These are phyloP conservation scores for Lactifluus volemus DNA, from an alignment of 768 basidiomycete genomes.

Conservation along the genomic window DNA sequence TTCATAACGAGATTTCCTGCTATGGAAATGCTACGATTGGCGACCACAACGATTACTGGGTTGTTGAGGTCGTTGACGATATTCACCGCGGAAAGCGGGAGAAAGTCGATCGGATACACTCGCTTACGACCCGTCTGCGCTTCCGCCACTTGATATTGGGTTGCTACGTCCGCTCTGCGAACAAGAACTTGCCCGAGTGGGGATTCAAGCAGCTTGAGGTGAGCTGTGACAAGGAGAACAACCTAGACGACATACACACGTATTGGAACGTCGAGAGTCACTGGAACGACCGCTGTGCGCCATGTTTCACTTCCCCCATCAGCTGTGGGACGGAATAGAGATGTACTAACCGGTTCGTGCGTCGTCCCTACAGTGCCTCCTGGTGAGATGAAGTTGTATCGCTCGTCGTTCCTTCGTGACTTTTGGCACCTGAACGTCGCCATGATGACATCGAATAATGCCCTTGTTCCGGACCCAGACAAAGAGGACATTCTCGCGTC, in stretches of 20 bases:
- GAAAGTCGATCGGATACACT: conserved; percentile 65
- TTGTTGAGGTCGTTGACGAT: conserved; percentile 91
- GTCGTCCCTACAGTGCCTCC: conserved; percentile 40
- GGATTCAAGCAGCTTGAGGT: conserved; percentile 99
- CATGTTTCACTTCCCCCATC: neutral
- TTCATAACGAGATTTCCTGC: conserved; percentile 85
- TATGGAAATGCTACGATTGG: conserved; percentile 90
- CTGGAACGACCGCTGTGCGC: conserved; percentile 90
- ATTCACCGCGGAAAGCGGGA: conserved; percentile 51
- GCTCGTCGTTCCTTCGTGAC: conserved; percentile 88
- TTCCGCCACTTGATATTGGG: conserved; percentile 70
- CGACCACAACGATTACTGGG: conserved; percentile 85
- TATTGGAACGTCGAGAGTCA: conserved; percentile 99
- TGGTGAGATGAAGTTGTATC: conserved; percentile 76
- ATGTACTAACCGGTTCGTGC: neutral
- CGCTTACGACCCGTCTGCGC: conserved; percentile 82
- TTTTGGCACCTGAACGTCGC: conserved; percentile 99
- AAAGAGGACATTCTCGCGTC: conserved; percentile 98
- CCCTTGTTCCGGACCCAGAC: conserved; percentile 93
- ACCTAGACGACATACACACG: conserved; percentile 71
- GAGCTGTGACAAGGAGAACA: conserved; percentile 83
- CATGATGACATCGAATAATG: conserved; percentile 99
- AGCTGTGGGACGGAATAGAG: neutral
- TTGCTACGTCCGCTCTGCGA: conserved; percentile 87
- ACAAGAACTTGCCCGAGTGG: conserved; percentile 90